Evolutionary conservation across 2,329 filamentous ascomycete species (phyloP).

Genomic region (Coleophoma cylindrospora): DNA sequence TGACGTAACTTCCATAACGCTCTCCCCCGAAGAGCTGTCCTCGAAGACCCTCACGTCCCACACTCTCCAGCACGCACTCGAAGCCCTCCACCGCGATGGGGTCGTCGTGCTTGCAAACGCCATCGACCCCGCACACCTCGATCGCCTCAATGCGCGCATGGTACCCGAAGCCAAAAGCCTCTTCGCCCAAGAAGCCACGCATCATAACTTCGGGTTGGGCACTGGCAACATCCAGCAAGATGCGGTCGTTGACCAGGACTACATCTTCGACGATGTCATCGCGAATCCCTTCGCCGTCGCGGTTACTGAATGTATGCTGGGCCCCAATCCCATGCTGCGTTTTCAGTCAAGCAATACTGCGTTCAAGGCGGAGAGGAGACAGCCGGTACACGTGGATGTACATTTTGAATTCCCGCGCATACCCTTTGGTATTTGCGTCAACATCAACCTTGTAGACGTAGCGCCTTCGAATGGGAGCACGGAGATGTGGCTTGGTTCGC

Average conservation of each 20-base stretch:
- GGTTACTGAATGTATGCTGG: conserved; percentile 31
- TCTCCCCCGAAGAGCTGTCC: conserved; percentile 8
- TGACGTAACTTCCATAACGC: conserved; percentile 7
- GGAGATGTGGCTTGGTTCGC: conserved; percentile 45
- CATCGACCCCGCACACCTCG: conserved; percentile 42
- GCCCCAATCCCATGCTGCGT: conserved; percentile 29
- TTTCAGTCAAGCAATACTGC: conserved; percentile 36
- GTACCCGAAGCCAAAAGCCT: conserved; percentile 41
- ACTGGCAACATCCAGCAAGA: conserved; percentile 18
- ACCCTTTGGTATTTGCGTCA: conserved; percentile 41
- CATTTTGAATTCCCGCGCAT: conserved; percentile 42
- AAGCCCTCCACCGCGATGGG: conserved; percentile 77
- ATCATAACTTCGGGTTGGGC: conserved; percentile 18
- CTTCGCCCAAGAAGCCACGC: conserved; percentile 5
- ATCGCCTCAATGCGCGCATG: conserved; percentile 53
- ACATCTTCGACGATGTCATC: conserved; percentile 20
- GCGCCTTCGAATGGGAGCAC: conserved; percentile 40
- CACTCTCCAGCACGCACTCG: conserved; percentile 79
- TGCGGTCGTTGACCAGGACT: conserved; percentile 16
- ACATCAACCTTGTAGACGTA: conserved; percentile 40
- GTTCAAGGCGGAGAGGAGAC: conserved; percentile 29
- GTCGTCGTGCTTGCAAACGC: conserved; percentile 63
- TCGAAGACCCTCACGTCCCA: conserved; percentile 9
- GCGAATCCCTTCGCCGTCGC: conserved; percentile 31
- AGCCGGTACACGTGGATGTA: conserved; percentile 36